A percentile compares a stretch with the other conserved stretches of the same genome.
Conservation (phyloP, 2,329 filamentous ascomycete genomes). For the Chalaropsis ovoidea region DNA sequence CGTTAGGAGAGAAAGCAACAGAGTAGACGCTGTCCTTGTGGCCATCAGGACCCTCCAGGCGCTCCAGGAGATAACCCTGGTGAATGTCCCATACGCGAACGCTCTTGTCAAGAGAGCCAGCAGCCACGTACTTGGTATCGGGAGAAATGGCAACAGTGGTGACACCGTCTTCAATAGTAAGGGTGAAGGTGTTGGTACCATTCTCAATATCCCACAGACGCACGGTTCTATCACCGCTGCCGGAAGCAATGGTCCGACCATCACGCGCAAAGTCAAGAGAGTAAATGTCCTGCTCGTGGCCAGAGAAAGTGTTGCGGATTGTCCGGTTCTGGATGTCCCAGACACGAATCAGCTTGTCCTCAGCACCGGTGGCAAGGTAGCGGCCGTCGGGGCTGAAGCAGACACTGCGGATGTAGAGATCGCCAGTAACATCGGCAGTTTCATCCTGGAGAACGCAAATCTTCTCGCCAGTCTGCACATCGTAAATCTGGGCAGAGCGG, state of each 20-base stretch:
- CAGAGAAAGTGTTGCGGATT: constrained; percentile 88
- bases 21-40: constrained; percentile 97
- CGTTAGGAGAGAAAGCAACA: constrained; percentile 89
- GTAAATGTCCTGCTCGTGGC: constrained; percentile 98
- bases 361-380: constrained; percentile 88
- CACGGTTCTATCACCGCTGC: constrained; percentile 87
- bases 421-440: constrained; percentile 73
- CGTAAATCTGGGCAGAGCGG: constrained; percentile 97
- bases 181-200: constrained; percentile 68
- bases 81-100: constrained; percentile 93
- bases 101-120: constrained; percentile 92
- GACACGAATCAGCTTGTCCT: constrained; percentile 94
- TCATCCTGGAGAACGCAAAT: constrained; percentile 86
- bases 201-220: constrained; percentile 92
- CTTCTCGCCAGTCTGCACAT: constrained; percentile 76
- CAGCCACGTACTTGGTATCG: constrained; percentile 86
- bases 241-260: constrained; percentile 87
- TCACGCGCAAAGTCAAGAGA: constrained; percentile 91
- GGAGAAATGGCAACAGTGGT: constrained; percentile 96
- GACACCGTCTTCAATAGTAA: constrained; percentile 92
- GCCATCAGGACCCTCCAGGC: constrained; percentile 82
- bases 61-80: constrained; percentile 76
- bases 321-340: constrained; percentile 82
- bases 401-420: constrained; percentile 93
- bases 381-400: constrained; percentile 97